Evolutionary conservation across 176 grass and related monocot species (phyloP), one percentile per base, ranked within the genome.

Genomic region (Metroxylon sagu): DNA sequence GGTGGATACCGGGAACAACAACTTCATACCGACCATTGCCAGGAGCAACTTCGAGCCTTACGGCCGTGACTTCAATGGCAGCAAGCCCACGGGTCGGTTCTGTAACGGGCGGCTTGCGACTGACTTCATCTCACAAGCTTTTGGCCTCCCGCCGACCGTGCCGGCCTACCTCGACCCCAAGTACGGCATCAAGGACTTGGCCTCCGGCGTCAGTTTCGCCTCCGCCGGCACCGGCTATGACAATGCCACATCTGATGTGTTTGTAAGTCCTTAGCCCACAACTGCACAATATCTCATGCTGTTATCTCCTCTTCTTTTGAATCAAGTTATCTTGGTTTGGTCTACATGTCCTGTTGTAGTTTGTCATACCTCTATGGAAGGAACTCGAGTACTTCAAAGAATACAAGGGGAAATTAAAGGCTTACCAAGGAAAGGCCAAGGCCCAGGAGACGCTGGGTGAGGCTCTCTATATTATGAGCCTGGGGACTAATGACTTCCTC

Each of bases 1-100:
- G 50, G 87, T 91, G 51, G 92, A 97, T 72, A 61, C 87, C 26
- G 92, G 92, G 62, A 97, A 97, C 82, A 91, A 91, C 78, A 88
- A 97, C 77, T 55, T 2, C 15, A 74, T 95, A 64, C 19, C 5
- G 16, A 90, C 90, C 23, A 17, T 74, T 16, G 72, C 87, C 48
- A 89, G 77, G 79, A 95, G 90, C 78, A 76, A 95, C 74, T 95
- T 95, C 66, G 71, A 61, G 17, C 90, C 90, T 1, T 95, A 95
- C 35, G 90, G 90, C 16, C 90, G 90, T 2, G 83, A 95, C 76
- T 75, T 95, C 56, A 16, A 35, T 55, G 72, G 77, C 53, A 73
- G 82, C 7, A 25, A 35, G 26, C 29, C 89, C 5, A 95, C 89
- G 5, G 89, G 89, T 1, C 65, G 89, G 18, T 95, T 95, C 76